A percentile compares a stretch with the other conserved stretches of the same genome.
Conservation (phyloP, 2,329 filamentous ascomycete genomes). For the Teratosphaeria epicoccoides region DNA sequence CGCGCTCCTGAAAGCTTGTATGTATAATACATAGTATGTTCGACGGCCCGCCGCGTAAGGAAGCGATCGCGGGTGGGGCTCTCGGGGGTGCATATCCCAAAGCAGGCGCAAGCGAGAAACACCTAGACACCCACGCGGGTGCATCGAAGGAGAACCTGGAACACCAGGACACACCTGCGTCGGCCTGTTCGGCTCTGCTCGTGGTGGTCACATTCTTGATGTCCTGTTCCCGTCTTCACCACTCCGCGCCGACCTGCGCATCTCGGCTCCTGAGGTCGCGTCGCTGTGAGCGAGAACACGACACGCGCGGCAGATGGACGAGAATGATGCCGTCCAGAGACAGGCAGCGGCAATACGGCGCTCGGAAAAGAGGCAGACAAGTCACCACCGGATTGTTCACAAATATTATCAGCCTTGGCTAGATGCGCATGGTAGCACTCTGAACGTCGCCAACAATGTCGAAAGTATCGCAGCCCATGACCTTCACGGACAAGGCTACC, state of each 20-base stretch:
- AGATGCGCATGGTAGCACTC: slow-evolving; percentile 14
- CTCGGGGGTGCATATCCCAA: neutral
- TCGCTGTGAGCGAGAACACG: neutral
- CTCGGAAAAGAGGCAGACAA: neutral
- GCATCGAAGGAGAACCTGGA: neutral
- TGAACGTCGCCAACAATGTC: slow-evolving; percentile 18
- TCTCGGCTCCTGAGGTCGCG: neutral
- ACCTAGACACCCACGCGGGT: neutral
- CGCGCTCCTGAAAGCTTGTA: neutral
- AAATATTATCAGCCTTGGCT: slow-evolving; percentile 17
- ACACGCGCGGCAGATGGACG: neutral
- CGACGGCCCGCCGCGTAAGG: too few relatives aligned
- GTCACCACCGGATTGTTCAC: slow-evolving; percentile 14
- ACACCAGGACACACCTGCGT: neutral
- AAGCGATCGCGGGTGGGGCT: too few relatives aligned
- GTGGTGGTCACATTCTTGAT: neutral
- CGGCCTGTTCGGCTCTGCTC: neutral
- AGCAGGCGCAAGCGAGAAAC: neutral
- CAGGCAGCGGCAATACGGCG: neutral
- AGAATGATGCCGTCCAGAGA: neutral
- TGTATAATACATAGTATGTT: neutral
- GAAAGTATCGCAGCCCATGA: slow-evolving; percentile 13
- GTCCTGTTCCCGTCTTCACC: neutral
- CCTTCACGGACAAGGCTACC: slow-evolving; percentile 15
- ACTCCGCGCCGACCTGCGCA: neutral